These are phyloP conservation scores for Perkinsela sp. DNA, from an alignment of 208 protist genomes.

Conservation along the genomic window DNA sequence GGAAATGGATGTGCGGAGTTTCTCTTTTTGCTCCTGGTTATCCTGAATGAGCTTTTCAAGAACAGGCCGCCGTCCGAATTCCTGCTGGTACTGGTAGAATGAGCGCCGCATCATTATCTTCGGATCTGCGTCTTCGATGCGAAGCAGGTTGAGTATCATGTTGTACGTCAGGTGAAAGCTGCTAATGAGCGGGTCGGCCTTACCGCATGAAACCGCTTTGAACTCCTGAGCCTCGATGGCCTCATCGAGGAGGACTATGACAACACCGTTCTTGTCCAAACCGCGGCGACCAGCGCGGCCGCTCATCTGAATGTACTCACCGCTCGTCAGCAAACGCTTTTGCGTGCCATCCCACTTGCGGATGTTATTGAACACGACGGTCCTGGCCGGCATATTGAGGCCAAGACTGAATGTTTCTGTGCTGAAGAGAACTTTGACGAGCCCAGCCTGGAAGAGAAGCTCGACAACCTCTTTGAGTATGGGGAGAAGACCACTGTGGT, in stretches of 20 bases:
- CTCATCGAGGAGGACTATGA: conserved; percentile 93
- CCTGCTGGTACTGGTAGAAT: conserved; percentile 87
- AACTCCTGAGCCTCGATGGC: conserved; percentile 73
- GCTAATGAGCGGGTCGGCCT: conserved; percentile 69
- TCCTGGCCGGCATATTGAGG: conserved; percentile 97
- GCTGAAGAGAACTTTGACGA: conserved; percentile 93
- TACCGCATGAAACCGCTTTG: conserved; percentile 71
- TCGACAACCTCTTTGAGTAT: conserved; percentile 98
- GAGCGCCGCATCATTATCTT: conserved; percentile 85
- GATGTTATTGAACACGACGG: conserved; percentile 90
- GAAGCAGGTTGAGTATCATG: conserved; percentile 93
- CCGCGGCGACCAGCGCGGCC: conserved; percentile 97
- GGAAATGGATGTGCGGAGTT: conserved; percentile 12
- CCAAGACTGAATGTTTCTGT: conserved; percentile 99
- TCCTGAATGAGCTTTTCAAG: conserved; percentile 25
- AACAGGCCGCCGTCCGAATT: conserved; percentile 34
- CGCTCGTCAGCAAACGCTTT: conserved; percentile 70
- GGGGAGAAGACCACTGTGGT: conserved; percentile 96
- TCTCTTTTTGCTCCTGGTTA: conserved; percentile 21
- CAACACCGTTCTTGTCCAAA: conserved; percentile 88
- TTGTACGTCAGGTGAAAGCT: conserved; percentile 95
- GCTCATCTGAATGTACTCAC: conserved; percentile 99
- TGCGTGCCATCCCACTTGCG: conserved; percentile 94
- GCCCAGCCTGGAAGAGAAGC: conserved; percentile 94
- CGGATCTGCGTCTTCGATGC: conserved; percentile 86